Percentiles rank a stretch among this genome's conserved stretches.
Conservation (phyloP, 257 asterid genomes). For the Striga asiatica region DNA sequence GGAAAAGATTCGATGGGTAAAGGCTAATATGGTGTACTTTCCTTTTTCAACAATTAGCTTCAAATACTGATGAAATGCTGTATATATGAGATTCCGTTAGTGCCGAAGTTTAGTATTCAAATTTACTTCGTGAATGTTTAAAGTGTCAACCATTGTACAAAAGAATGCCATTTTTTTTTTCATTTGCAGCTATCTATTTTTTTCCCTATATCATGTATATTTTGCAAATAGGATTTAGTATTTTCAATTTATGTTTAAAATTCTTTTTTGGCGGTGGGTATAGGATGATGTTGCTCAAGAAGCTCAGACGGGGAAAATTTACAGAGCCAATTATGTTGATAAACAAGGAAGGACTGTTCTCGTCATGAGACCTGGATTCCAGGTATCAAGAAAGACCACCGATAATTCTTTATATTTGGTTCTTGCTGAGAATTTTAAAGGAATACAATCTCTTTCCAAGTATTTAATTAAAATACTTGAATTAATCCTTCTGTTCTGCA, state of each 20-base stretch:
- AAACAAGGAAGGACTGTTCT: conserved; percentile 50
- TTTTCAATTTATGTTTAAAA: background rate
- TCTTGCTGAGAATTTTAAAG: too few relatives aligned
- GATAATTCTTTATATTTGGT: background rate
- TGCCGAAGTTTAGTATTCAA: too few relatives aligned
- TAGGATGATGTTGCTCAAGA: conserved; percentile 51
- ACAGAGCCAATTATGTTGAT: conserved; percentile 44
- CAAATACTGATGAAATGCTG: too few relatives aligned
- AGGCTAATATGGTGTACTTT: background rate
- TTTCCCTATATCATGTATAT: background rate
- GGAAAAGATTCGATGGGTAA: conserved; percentile 51
- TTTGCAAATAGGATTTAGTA: background rate
- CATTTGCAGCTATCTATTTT: background rate
- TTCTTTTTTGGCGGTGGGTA: background rate
- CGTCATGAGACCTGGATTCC: conserved; percentile 48
- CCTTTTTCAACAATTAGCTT: background rate
- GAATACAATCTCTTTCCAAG: too few relatives aligned
- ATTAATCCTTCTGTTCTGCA: too few relatives aligned
- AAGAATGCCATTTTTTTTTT: too few relatives aligned
- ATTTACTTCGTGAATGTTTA: too few relatives aligned
- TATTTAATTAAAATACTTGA: too few relatives aligned
- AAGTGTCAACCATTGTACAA: too few relatives aligned
- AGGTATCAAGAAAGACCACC: conserved; percentile 22
- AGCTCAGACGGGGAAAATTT: conserved; percentile 45
- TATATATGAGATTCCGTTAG: too few relatives aligned